Conservation (phyloP, 768 basidiomycete species). For the Rhizopogon vinicolor region DNA sequence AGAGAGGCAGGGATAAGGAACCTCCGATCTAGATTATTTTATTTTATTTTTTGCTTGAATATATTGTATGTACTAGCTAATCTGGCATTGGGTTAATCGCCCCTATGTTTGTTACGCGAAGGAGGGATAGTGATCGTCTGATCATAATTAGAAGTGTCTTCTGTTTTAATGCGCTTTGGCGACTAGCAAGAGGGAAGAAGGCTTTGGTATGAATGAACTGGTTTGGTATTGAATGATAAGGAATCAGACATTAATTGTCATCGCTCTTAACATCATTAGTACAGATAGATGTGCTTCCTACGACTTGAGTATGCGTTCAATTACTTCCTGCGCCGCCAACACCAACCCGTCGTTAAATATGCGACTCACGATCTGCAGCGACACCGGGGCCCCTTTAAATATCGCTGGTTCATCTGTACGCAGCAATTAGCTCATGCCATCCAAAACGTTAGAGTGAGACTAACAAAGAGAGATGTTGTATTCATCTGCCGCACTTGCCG, state of each 20-base stretch:
- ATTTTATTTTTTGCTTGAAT: not conserved
- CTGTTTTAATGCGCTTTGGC: no score
- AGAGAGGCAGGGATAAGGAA: not conserved
- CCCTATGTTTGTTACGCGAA: no score
- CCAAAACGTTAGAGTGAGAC: not conserved
- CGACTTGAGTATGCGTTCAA: slow-evolving; percentile 20
- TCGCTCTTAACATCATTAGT: not conserved
- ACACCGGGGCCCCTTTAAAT: slow-evolving; percentile 14
- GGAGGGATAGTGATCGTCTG: no score
- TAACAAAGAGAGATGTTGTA: slow-evolving; percentile 16
- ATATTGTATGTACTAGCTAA: not conserved
- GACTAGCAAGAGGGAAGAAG: no score
- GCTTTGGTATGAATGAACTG: no score
- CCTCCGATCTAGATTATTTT: not conserved
- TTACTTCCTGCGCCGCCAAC: slow-evolving; percentile 17
- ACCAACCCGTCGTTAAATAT: slow-evolving; percentile 24
- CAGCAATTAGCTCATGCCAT: slow-evolving; percentile 1
- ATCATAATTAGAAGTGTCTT: no score
- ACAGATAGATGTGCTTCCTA: not conserved
- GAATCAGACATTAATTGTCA: not conserved
- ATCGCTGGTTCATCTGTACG: slow-evolving; percentile 16
- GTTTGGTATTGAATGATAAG: no score
- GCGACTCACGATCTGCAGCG: slow-evolving; percentile 17
- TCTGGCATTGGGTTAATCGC: not conserved
- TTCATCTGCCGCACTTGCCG: slow-evolving; percentile 17